Base-by-base conservation (phyloP, 228 moss, liverwort and hornwort species). In the Sphagnum magellanicum region DNA sequence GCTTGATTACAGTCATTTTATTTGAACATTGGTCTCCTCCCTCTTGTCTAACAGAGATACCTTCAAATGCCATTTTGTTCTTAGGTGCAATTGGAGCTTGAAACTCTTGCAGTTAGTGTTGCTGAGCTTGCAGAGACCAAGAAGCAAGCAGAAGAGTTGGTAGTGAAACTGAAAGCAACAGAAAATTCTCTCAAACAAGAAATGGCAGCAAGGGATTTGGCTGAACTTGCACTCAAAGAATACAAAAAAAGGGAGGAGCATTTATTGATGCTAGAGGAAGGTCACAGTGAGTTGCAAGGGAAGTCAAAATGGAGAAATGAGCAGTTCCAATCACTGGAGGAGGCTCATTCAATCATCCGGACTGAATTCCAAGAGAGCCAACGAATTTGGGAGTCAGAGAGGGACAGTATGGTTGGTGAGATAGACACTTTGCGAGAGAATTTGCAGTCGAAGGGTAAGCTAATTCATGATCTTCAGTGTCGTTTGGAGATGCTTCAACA, bases 251-350 rank as follows among this genome's bases (percentile, higher is more conserved):
- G 81, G 11, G 81, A 78, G 59, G 84, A 81, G 52, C 71, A 76
- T 47, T 63, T 79, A 14, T 73, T 79, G 68, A 76, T 70, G 67
- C 61, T 84, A 61, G 88, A 88, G 60, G 72, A 79, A 69, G 65
- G 76, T 49, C 73, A 81, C 16, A 77, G 63, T 8, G 75, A 69
- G 58, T 70, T 84, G 53, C 73, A 79, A 71, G 79, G 65, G 10
- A 77, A 75, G 63, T 62, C 79, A 16, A 88, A 82, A 70, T 88
- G 88, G 84, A 72, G 78, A 53, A 82, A 88, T 50, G 88, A 88
- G 69, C 88, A 88, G 62, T 84, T 84, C 63, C 79, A 79, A 60
- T 81, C 79, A 5, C 73, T 88, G 8, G 88, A 84, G 67, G 84
- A 88, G 16, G 88, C 84, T 52, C 79, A 79, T 68, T 72, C 84